Evolutionary conservation across 179 eudicot species (phyloP).

Genomic region (Nepenthes alata): DNA sequence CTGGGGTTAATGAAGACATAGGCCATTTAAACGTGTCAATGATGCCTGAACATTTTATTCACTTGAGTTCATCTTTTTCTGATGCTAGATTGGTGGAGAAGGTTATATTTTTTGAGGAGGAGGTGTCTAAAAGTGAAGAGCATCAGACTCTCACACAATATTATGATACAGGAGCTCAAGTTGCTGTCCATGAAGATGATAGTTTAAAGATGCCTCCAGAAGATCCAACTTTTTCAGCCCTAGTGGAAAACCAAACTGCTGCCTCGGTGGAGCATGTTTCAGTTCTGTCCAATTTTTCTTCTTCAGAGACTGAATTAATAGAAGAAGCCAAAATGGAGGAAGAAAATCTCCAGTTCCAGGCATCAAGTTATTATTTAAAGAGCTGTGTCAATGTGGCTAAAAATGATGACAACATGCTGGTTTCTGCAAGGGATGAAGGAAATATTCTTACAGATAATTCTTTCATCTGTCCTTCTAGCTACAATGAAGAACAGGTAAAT

Average conservation of each 20-base stretch:
- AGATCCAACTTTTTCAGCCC: slow-evolving; percentile 10
- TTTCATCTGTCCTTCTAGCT: slow-evolving; percentile 1
- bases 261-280: neutral
- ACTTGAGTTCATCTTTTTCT: slow-evolving; percentile 4
- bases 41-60: slow-evolving; percentile 12
- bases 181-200: slow-evolving; percentile 12
- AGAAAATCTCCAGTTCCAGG: slow-evolving; percentile 12
- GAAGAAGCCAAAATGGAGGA: slow-evolving; percentile 12
- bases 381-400: slow-evolving; percentile 8
- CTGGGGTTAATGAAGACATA: slow-evolving; percentile 8
- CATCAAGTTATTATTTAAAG: slow-evolving; percentile 11
- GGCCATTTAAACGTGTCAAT: slow-evolving; percentile 8
- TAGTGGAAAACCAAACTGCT: slow-evolving; percentile 10
- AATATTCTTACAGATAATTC: slow-evolving; percentile 10
- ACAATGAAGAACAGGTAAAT: slow-evolving; percentile 15
- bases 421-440: slow-evolving; percentile 15
- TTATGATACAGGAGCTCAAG: slow-evolving; percentile 14
- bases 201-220: slow-evolving; percentile 6
- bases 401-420: slow-evolving; percentile 17
- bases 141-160: slow-evolving; percentile 12
- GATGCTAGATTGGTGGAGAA: slow-evolving; percentile 9
- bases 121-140: slow-evolving; percentile 12
- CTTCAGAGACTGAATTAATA: slow-evolving; percentile 11
- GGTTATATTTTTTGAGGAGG: slow-evolving; percentile 8
- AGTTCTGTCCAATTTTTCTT: neutral